Conservation (phyloP, 148 eudicot species). For the Cornus suecica region DNA sequence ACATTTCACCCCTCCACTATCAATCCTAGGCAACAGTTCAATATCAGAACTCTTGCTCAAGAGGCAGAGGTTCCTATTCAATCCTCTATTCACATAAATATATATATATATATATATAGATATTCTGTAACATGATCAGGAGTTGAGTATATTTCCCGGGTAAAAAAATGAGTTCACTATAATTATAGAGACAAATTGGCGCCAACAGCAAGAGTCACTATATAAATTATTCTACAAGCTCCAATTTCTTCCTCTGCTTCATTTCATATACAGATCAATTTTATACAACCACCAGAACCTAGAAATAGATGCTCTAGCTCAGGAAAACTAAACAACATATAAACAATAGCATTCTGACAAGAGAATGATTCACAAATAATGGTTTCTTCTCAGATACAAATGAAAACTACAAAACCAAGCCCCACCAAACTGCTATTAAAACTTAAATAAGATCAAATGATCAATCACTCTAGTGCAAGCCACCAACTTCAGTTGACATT, state of each 20-base stretch:
- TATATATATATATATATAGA: too few relatives aligned
- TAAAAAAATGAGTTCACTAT: too few relatives aligned
- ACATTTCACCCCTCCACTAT: too few relatives aligned
- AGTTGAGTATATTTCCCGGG: too few relatives aligned
- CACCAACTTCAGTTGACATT: neutral
- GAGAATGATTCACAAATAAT: neutral
- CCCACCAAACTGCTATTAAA: neutral
- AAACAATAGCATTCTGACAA: neutral
- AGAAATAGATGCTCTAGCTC: neutral
- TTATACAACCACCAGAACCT: neutral
- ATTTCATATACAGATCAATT: constrained; percentile 1
- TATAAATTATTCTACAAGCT: neutral
- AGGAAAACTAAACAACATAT: neutral
- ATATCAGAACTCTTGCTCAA: too few relatives aligned
- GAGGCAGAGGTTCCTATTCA: neutral
- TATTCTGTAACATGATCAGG: neutral
- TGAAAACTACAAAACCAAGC: neutral
- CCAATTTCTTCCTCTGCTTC: neutral
- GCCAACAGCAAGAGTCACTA: neutral
- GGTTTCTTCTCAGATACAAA: neutral
- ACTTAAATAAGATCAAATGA: constrained; percentile 1
- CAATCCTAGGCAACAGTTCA: too few relatives aligned
- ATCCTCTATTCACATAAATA: neutral
- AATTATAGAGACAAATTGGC: neutral
- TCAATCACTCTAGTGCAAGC: neutral